Base-by-base conservation (phyloP, 352 stramenopile species). In the Phytophthora pini region DNA sequence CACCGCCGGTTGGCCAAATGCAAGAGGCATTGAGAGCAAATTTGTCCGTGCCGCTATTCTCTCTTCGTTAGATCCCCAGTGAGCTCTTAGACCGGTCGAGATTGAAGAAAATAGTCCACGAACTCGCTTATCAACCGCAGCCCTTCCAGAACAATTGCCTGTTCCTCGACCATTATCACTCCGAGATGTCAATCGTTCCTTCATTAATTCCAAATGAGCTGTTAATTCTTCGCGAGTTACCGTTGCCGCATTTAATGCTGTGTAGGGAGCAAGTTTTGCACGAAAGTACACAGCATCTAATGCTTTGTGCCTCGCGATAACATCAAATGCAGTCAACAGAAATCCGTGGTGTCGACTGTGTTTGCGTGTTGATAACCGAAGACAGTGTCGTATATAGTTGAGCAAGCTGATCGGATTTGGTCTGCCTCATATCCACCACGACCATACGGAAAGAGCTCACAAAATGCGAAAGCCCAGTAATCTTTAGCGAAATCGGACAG, bases 11-110 rank as follows among this genome's bases (percentile, higher is more conserved):
- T 61, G 44, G 29, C 54, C 54, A 12, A 61, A 31, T 3, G 24
- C 2, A 2, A 54, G 22, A 29, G 50, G 43, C 54, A 61, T 61
- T n/a, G 54, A 39, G 3, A 61, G 32, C 9, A 61, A 15, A 40
- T 48, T 27, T 27, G 43, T n/a, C 22, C 32, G 54, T 7, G 29
- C 43, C 2, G 11, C 12, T 4, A 24, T 20, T 2, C 44, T 41
- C 15, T 61, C 54, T 40, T 61, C 20, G n/a, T 60, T 60, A 13
- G 40, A 51, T 7, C 52, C 41, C 17, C 40, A 31, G 10, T 46
- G 40, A 4, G 40, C 40, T 15, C 40, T 26, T 7, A 46, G 0
- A 4, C 40, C n/a, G 2, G 17, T 46, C 5, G 40, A 46, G 9
- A 46, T 15, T 13, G 40, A 46, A 2, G 40, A 26, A 27, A 46